Percentiles rank a stretch among this genome's conserved stretches.
phyloP scores from a whole-genome alignment of 305 asterid genomes.

The Fraxinus nigra region DNA sequence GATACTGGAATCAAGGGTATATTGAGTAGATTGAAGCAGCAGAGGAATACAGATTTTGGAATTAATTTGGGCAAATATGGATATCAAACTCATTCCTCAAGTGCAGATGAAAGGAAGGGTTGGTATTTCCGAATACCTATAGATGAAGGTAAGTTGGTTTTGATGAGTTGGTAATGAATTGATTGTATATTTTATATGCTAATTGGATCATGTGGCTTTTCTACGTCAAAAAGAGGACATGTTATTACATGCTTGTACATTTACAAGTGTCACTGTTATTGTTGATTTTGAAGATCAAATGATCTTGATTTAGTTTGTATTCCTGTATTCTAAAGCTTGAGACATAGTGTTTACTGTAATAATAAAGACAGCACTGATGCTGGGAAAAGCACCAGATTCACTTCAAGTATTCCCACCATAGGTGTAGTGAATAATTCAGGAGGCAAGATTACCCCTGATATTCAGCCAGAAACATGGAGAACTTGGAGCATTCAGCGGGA shows the following conservation, averaged over 20 bases:
- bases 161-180: constrained; percentile 5
- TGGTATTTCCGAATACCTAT: constrained; percentile 29
- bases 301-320: neutral
- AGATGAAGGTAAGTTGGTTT: constrained; percentile 40
- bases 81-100: constrained; percentile 32
- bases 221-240: neutral
- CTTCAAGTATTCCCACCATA: constrained; percentile 25
- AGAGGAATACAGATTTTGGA: constrained; percentile 59
- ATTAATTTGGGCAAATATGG: constrained; percentile 38
- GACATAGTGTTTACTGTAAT: constrained; percentile 30
- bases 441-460: constrained; percentile 33
- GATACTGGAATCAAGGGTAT: constrained; percentile 69
- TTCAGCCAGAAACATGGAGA: constrained; percentile 69
- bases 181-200: neutral
- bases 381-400: constrained; percentile 36
- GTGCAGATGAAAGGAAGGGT: constrained; percentile 28
- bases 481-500: constrained; percentile 64
- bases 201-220: neutral
- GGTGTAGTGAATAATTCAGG: constrained; percentile 28
- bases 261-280: neutral
- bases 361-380: constrained; percentile 50
- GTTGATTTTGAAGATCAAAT: neutral
- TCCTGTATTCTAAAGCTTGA: constrained; percentile 32
- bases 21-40: constrained; percentile 72
- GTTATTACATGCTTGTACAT: neutral